Conservation (phyloP, 1,284 basidiomycete species). For the Leccinum huronense region DNA sequence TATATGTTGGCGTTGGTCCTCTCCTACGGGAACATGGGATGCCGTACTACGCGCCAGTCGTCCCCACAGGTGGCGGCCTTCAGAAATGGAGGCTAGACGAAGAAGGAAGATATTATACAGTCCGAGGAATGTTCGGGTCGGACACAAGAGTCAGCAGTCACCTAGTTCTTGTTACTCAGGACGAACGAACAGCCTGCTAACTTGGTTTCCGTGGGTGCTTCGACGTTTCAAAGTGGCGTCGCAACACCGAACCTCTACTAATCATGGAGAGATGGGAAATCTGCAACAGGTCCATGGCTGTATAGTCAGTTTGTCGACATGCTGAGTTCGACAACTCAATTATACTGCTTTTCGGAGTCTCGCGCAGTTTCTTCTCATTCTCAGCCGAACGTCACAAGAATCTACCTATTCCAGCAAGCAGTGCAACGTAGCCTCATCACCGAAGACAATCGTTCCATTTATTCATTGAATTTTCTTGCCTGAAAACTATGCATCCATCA, state of each 20-base stretch:
- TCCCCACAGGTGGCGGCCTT: not conserved
- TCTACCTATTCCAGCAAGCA: not conserved
- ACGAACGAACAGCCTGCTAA: not conserved
- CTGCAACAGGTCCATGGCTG: not conserved
- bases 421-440: not conserved
- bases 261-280: not conserved
- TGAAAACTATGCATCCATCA: conserved; percentile 20
- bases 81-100: not conserved
- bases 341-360: not conserved
- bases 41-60: conserved; percentile 38
- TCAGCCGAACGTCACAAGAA: not conserved
- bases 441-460: not conserved
- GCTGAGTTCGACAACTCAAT: not conserved
- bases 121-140: not conserved
- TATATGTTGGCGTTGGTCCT: conserved; percentile 93
- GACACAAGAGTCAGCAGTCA: not conserved
- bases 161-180: not conserved
- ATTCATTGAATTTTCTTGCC: conserved; percentile 9
- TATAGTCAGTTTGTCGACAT: not conserved
- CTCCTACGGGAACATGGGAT: conserved; percentile 93
- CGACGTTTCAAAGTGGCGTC: not conserved
- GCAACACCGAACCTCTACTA: not conserved
- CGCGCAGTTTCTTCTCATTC: not conserved
- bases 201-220: not conserved
- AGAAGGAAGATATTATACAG: not conserved